Evolutionary conservation across 2,329 filamentous ascomycete species (phyloP).

Genomic region (Cercospora zeina): DNA sequence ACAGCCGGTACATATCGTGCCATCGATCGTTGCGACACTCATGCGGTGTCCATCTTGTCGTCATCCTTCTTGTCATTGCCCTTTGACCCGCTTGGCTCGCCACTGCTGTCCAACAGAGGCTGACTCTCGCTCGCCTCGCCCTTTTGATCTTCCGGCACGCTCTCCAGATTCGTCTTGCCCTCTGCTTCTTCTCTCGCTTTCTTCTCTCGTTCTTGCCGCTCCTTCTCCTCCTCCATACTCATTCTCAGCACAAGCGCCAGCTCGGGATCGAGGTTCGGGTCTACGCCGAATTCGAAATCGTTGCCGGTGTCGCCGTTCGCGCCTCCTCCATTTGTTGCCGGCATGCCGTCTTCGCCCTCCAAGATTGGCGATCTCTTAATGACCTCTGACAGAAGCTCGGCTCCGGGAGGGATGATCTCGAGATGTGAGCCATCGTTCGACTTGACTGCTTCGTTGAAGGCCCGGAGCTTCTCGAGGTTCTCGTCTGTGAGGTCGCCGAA

Average conservation of each 20-base stretch:
- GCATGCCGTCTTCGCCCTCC: slow-evolving; percentile 71
- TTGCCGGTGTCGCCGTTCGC: slow-evolving; percentile 52
- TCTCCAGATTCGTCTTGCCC: slow-evolving; percentile 74
- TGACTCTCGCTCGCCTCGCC: slow-evolving; percentile 61
- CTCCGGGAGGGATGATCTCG: slow-evolving; percentile 84
- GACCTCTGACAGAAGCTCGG: slow-evolving; percentile 88
- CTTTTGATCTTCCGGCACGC: slow-evolving; percentile 66
- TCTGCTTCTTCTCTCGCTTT: slow-evolving; percentile 67
- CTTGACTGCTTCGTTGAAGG: slow-evolving; percentile 93
- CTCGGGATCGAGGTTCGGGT: slow-evolving; percentile 89
- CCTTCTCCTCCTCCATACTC: slow-evolving; percentile 98
- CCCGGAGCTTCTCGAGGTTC: slow-evolving; percentile 82
- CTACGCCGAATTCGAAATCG: slow-evolving; percentile 84
- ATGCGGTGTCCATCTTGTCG: slow-evolving; percentile 40
- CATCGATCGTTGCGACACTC: slow-evolving; percentile 2
- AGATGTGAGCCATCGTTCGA: slow-evolving; percentile 87
- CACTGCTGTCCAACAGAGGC: slow-evolving; percentile 46
- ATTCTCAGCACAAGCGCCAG: slow-evolving; percentile 90
- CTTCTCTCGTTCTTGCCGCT: slow-evolving; percentile 81
- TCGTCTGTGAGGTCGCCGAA: slow-evolving; percentile 94
- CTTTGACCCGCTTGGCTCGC: slow-evolving; percentile 32
- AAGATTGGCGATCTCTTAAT: slow-evolving; percentile 87
- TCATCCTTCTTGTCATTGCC: slow-evolving; percentile 35
- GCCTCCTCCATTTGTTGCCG: slow-evolving; percentile 53
- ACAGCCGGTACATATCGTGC: slow-evolving; percentile 7